Conservation (phyloP, 2,329 filamentous ascomycete genomes). For the Fusarium marasasianum region DNA sequence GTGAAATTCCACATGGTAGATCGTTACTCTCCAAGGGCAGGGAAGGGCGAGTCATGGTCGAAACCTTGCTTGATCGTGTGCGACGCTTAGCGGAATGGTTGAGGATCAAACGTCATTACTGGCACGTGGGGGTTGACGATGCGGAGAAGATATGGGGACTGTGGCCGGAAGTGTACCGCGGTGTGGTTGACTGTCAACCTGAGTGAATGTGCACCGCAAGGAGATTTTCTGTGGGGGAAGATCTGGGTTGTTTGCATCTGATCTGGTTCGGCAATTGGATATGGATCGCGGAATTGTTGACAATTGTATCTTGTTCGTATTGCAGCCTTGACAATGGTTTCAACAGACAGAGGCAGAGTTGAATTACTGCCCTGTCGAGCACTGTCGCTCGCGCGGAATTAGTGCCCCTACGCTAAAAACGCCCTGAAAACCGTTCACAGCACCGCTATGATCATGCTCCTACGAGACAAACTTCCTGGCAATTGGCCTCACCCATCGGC, state of each 20-base stretch:
- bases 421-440: background rate
- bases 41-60: background rate
- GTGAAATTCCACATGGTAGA: background rate
- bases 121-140: slow-evolving; percentile 3
- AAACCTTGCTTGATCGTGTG: background rate
- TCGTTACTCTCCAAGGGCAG: background rate
- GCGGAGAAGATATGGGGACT: background rate
- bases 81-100: background rate
- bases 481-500: background rate
- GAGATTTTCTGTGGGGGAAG: background rate
- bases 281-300: background rate
- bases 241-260: background rate
- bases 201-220: background rate
- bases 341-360: accelerated
- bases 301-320: no score
- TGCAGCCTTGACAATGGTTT: accelerated
- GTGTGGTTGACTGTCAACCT: slow-evolving; percentile 14
- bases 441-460: background rate
- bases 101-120: background rate
- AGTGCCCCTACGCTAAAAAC: no score
- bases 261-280: background rate
- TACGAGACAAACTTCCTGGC: background rate
- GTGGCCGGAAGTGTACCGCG: background rate
- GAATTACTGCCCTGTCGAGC: background rate
- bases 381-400: background rate